Evolutionary conservation across 208 protist species (phyloP).

Genomic region (Leishmania guyanensis): DNA sequence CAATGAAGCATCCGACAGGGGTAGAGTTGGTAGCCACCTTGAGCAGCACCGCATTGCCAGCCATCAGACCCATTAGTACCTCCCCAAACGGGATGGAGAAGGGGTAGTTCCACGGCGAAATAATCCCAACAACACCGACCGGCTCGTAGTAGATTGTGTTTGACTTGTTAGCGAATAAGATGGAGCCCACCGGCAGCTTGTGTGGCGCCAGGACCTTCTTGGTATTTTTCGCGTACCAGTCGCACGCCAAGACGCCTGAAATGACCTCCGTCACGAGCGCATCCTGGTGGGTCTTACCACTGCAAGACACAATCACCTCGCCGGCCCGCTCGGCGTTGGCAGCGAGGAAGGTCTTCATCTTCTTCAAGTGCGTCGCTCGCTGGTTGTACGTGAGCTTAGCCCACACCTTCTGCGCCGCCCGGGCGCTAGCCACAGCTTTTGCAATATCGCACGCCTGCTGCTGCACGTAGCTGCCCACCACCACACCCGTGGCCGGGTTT

Average conservation of each 20-base stretch:
- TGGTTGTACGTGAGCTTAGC: conserved; percentile 50
- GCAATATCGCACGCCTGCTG: conserved; percentile 31
- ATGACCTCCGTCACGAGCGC: conserved; percentile 78
- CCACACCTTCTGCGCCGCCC: conserved; percentile 68
- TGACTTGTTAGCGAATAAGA: conserved; percentile 78
- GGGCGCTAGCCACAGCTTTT: conserved; percentile 38
- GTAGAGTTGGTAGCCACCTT: conserved; percentile 73
- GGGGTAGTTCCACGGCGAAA: conserved; percentile 91
- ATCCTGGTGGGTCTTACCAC: conserved; percentile 74
- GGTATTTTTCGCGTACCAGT: conserved; percentile 83
- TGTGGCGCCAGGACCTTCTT: conserved; percentile 45
- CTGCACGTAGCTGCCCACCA: conserved; percentile 33
- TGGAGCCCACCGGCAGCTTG: conserved; percentile 48
- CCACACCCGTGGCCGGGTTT: conserved; percentile 71
- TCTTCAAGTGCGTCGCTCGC: conserved; percentile 50
- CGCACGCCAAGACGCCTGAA: conserved; percentile 56
- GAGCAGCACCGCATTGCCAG: conserved; percentile 78
- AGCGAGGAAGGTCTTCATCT: conserved; percentile 64
- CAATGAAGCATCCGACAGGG: conserved; percentile 68
- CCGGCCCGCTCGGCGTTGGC: conserved; percentile 56
- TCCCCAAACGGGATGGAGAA: conserved; percentile 87
- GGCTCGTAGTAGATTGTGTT: conserved; percentile 81
- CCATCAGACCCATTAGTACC: conserved; percentile 83
- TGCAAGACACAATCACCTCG: conserved; percentile 57
- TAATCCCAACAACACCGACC: conserved; percentile 83